phyloP scores from a whole-genome alignment of 345 rosid species.

The Ceriops decandra region DNA sequence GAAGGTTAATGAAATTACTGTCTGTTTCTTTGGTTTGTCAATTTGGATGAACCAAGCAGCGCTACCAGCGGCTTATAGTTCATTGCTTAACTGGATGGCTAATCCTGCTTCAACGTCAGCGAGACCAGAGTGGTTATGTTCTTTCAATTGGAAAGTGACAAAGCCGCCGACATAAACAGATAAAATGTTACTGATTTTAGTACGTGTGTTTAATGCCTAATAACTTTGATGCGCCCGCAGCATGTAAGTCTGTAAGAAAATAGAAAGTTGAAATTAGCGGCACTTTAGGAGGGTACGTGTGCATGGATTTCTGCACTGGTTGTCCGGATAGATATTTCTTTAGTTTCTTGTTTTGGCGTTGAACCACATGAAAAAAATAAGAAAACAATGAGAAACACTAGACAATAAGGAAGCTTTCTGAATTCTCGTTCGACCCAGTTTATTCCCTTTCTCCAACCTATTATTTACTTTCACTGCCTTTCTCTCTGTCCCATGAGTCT shows the following conservation, averaged over 20 bases:
- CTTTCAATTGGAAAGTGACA: too few species aligned
- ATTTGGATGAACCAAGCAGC: not conserved
- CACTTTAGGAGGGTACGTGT: conserved; percentile 3
- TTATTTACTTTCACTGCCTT: conserved; percentile 20
- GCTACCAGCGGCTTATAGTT: not conserved
- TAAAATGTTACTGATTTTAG: not conserved
- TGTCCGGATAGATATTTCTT: conserved; percentile 11
- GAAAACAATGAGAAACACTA: not conserved
- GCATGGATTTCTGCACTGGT: conserved; percentile 16
- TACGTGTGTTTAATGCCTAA: not conserved
- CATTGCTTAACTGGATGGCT: not conserved
- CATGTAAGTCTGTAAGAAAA: conserved; percentile 1
- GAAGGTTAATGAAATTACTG: not conserved
- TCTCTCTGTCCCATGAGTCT: conserved; percentile 6
- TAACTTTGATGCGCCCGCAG: not conserved
- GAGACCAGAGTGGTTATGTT: not conserved
- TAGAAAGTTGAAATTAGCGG: not conserved
- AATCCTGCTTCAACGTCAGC: too few species aligned
- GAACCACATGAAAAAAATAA: not conserved
- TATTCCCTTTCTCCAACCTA: conserved; percentile 26
- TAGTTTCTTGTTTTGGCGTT: conserved; percentile 2
- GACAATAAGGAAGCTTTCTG: not conserved
- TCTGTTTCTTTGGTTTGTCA: not conserved
- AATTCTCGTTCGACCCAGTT: conserved; percentile 17
- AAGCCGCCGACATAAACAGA: too few species aligned